phyloP scores from a whole-genome alignment of 805 yeast species.

The Ogataea glucozyma region DNA sequence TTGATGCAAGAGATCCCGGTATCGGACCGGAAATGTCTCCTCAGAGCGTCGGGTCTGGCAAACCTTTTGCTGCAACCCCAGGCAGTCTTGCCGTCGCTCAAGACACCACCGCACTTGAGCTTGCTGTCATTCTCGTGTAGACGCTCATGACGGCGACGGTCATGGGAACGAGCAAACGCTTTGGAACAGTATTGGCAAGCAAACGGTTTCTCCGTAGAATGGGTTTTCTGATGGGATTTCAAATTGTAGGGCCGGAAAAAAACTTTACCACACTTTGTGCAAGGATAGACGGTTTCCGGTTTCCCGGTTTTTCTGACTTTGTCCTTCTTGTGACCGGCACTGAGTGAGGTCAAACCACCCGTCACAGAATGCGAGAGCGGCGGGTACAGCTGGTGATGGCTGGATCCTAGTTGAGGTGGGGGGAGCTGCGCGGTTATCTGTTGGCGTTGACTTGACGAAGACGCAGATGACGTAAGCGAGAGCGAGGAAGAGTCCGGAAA shows the following conservation, averaged over 20 bases:
- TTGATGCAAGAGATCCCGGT: slow-evolving; percentile 69
- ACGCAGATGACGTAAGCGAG: slow-evolving; percentile 1
- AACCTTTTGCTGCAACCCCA: slow-evolving; percentile 80
- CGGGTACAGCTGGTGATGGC: slow-evolving; percentile 6
- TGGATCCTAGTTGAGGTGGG: slow-evolving; percentile 4
- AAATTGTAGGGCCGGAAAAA: slow-evolving; percentile 52
- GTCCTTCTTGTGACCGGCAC: background rate
- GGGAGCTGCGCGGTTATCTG: slow-evolving; percentile 6
- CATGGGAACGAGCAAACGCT: slow-evolving; percentile 77
- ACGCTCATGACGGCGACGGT: slow-evolving; percentile 71
- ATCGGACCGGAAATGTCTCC: slow-evolving; percentile 74
- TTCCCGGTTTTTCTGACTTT: slow-evolving; percentile 6
- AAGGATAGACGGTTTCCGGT: slow-evolving; percentile 32
- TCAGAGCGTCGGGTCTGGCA: slow-evolving; percentile 76
- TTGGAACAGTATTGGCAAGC: slow-evolving; percentile 63
- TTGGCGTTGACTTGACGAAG: slow-evolving; percentile 4
- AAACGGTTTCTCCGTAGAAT: slow-evolving; percentile 71
- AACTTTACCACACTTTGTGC: slow-evolving; percentile 45
- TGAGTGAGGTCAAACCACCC: background rate
- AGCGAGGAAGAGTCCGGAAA: slow-evolving; percentile 2
- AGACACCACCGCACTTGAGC: slow-evolving; percentile 63
- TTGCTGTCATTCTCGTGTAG: slow-evolving; percentile 74
- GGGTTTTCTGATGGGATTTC: slow-evolving; percentile 50
- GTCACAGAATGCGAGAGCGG: slow-evolving; percentile 5
- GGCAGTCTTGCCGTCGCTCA: slow-evolving; percentile 54